Percentiles rank a stretch among this genome's conserved stretches.
Conservation (phyloP, 768 basidiomycete genomes). For the Crassisporium funariophilum region DNA sequence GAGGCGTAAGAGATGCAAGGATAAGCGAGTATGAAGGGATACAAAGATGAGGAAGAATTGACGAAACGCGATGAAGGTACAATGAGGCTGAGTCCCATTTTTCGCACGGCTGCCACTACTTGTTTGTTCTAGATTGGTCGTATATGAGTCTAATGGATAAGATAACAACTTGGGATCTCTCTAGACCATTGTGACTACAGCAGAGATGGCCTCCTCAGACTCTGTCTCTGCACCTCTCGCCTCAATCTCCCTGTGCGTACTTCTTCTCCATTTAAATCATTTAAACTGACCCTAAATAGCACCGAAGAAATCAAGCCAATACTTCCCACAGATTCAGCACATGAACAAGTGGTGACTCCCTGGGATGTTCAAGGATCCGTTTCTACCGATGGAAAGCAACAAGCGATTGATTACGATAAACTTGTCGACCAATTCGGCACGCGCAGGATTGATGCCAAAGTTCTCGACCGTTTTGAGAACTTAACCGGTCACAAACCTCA, state of each 20-base stretch:
- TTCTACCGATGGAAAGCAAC: slow-evolving; percentile 84
- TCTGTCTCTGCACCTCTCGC: slow-evolving; percentile 8
- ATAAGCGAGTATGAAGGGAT: slow-evolving; percentile 8
- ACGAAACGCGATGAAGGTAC: slow-evolving; percentile 9
- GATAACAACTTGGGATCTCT: slow-evolving; percentile 11
- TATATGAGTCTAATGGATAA: slow-evolving; percentile 16
- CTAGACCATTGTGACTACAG: neutral
- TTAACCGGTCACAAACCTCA: slow-evolving; percentile 90
- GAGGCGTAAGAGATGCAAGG: slow-evolving; percentile 7
- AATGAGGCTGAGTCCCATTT: slow-evolving; percentile 5
- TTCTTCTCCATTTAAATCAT: neutral
- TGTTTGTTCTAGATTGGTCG: slow-evolving; percentile 23
- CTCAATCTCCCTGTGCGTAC: slow-evolving; percentile 18
- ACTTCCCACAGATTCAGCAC: slow-evolving; percentile 16
- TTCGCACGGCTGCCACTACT: slow-evolving; percentile 33
- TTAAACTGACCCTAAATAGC: slow-evolving; percentile 7
- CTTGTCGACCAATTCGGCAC: slow-evolving; percentile 94
- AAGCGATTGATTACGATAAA: slow-evolving; percentile 96
- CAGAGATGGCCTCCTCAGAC: slow-evolving; percentile 13
- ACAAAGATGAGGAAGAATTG: slow-evolving; percentile 15
- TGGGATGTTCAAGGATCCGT: slow-evolving; percentile 97
- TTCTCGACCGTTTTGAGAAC: slow-evolving; percentile 88
- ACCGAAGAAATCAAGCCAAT: slow-evolving; percentile 7
- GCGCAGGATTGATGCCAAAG: slow-evolving; percentile 67
- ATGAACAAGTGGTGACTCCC: slow-evolving; percentile 86